These are phyloP conservation scores for Chernovozyma aurita DNA, from an alignment of 1,139 yeast genomes.

Conservation along the genomic window DNA sequence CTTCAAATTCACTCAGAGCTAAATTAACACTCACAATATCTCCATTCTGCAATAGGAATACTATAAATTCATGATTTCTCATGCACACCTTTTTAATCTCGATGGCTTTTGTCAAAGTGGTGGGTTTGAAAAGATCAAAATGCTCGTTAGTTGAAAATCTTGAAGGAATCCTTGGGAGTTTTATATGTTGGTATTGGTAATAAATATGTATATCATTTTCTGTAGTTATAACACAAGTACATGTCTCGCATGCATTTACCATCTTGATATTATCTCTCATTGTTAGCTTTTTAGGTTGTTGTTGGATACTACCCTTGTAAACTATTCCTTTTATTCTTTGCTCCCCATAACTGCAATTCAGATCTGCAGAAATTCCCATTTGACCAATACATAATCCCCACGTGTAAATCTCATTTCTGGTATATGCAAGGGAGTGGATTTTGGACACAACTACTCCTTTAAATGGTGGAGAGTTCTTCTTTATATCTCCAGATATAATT, in stretches of 20 bases:
- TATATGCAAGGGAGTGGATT: conserved; percentile 65
- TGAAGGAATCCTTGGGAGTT: conserved; percentile 37
- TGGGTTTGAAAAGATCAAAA: conserved; percentile 54
- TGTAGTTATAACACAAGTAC: conserved; percentile 62
- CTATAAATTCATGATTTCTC: conserved; percentile 32
- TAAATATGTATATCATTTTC: conserved; percentile 62
- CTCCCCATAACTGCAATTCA: conserved; percentile 15
- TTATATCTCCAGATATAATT: conserved; percentile 46
- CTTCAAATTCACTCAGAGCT: conserved; percentile 16
- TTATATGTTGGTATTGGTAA: conserved; percentile 53
- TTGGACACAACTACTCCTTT: conserved; percentile 65
- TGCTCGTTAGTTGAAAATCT: conserved; percentile 27
- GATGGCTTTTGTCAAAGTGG: conserved; percentile 38
- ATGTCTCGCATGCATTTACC: conserved; percentile 64
- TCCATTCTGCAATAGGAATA: conserved; percentile 49
- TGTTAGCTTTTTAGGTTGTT: conserved; percentile 39
- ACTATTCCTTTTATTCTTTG: conserved; percentile 24
- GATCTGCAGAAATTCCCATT: conserved; percentile 51
- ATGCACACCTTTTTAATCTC: conserved; percentile 29
- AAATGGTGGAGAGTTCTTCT: conserved; percentile 26
- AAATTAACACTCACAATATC: conserved; percentile 39
- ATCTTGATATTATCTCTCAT: conserved; percentile 50
- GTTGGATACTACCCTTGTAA: conserved; percentile 32
- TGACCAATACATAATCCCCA: conserved; percentile 92
- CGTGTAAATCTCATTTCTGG: conserved; percentile 47